phyloP scores from a whole-genome alignment of 164 flowering plant genomes.

The Hamamelis virginiana region DNA sequence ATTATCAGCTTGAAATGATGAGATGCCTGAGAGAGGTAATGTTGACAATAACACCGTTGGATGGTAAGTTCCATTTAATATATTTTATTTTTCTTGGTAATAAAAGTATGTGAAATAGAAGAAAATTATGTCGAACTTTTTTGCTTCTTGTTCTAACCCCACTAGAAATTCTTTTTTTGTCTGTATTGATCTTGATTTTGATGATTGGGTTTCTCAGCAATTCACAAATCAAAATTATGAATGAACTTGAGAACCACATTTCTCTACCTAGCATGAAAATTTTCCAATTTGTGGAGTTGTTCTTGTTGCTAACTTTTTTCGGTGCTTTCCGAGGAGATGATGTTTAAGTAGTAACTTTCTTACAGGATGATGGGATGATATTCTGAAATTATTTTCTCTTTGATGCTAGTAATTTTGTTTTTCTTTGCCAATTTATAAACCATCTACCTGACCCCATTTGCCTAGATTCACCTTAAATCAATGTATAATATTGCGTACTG shows the following conservation, averaged over 20 bases:
- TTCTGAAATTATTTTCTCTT: too few species aligned
- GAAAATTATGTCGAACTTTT: not conserved
- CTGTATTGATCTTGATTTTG: not conserved
- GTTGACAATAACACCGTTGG: constrained; percentile 98
- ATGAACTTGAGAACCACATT: not conserved
- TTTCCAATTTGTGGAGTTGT: not conserved
- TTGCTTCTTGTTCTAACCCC: not conserved
- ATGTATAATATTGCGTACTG: not conserved
- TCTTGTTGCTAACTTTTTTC: too few species aligned
- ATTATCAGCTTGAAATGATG: constrained; percentile 99
- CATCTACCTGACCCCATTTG: too few species aligned
- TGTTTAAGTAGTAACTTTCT: too few species aligned
- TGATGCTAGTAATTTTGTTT: too few species aligned
- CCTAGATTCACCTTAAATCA: too few species aligned
- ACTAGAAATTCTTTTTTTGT: not conserved
- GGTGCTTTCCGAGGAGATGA: too few species aligned
- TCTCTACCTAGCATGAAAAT: not conserved
- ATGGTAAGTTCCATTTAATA: constrained; percentile 36
- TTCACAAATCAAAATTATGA: not conserved
- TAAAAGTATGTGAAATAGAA: not conserved
- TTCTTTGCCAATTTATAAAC: too few species aligned
- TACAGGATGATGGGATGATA: too few species aligned
- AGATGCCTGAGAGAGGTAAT: constrained; percentile 98
- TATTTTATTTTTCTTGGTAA: not conserved
- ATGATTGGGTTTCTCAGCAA: not conserved